Evolutionary conservation across 306 rosid species (phyloP).

Genomic region (Medicago ruthenica): DNA sequence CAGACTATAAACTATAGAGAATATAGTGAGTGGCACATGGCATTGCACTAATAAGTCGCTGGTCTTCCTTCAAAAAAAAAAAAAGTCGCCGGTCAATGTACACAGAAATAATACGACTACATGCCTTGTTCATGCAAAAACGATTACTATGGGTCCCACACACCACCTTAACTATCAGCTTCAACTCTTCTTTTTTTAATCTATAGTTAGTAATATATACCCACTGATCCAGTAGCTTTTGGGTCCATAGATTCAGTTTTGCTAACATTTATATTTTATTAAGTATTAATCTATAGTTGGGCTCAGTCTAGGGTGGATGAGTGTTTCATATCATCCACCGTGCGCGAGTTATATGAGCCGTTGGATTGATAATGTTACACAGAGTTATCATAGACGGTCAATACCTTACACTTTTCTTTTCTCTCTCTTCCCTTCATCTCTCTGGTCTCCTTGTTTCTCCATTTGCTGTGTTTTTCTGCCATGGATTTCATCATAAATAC

Average conservation of each 20-base stretch:
- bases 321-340: too few species aligned
- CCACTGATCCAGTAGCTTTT: not conserved
- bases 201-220: not conserved
- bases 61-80: too few species aligned
- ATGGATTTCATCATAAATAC: too few species aligned
- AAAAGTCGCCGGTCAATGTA: slow-evolving; percentile 44
- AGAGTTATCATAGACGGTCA: too few species aligned
- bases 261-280: too few species aligned
- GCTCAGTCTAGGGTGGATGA: too few species aligned
- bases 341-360: too few species aligned
- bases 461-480: too few species aligned
- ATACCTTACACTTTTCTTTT: too few species aligned
- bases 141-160: slow-evolving; percentile 38
- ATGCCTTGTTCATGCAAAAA: slow-evolving; percentile 44
- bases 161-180: not conserved
- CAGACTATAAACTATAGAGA: not conserved
- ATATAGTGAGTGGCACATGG: slow-evolving; percentile 11
- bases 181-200: not conserved
- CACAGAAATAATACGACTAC: slow-evolving; percentile 48
- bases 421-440: too few species aligned
- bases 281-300: not conserved
- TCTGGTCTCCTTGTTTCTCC: too few species aligned
- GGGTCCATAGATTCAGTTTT: slow-evolving; percentile 2
- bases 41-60: slow-evolving; percentile 39
- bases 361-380: too few species aligned